phyloP scores from a whole-genome alignment of 306 rosid genomes.

The Rosa chinensis region DNA sequence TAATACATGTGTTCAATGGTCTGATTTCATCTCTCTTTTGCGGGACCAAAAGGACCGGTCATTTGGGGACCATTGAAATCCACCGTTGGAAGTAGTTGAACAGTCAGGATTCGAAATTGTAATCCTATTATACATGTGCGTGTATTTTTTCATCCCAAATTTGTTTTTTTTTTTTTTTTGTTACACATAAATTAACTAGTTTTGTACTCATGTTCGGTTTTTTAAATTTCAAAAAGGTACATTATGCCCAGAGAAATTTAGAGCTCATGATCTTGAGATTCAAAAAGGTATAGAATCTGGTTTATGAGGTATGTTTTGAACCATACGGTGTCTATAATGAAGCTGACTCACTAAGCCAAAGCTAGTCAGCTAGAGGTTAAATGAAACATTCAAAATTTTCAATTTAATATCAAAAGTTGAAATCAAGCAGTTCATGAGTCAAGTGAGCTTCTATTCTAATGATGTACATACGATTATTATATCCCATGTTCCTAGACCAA shows the following conservation, averaged over 20 bases:
- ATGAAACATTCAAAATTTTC: neutral
- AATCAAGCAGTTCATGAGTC: neutral
- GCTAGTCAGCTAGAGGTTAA: neutral
- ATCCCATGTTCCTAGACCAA: neutral
- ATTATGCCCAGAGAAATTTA: neutral
- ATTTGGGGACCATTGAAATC: too few relatives aligned
- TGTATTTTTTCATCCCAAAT: too few relatives aligned
- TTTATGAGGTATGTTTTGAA: neutral
- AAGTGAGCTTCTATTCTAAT: conserved; percentile 3
- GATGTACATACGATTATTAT: neutral
- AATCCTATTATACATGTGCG: too few relatives aligned
- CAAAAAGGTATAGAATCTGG: neutral
- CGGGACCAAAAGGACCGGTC: too few relatives aligned
- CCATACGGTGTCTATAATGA: neutral
- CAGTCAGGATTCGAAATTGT: too few relatives aligned
- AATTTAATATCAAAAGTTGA: neutral
- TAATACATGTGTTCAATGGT: neutral
- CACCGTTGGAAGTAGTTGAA: too few relatives aligned
- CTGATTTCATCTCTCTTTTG: neutral
- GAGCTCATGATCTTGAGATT: neutral
- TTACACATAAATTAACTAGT: too few relatives aligned
- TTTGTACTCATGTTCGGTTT: too few relatives aligned
- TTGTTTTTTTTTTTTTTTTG: too few relatives aligned
- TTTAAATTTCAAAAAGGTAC: too few relatives aligned
- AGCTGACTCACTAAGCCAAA: neutral